phyloP scores from a whole-genome alignment of 2,329 filamentous ascomycete species.

The Penicillium thymicola region DNA sequence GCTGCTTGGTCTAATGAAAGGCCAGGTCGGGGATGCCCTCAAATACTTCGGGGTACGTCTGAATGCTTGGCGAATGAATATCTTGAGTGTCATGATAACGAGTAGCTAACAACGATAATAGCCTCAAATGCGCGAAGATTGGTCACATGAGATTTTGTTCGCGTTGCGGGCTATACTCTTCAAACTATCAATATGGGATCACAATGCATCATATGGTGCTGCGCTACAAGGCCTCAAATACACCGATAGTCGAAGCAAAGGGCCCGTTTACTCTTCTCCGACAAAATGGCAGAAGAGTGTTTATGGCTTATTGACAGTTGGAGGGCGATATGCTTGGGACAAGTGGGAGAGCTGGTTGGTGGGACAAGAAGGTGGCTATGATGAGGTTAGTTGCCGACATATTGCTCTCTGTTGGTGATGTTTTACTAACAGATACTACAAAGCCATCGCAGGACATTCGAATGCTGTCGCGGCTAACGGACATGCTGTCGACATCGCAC shows the following conservation, averaged over 20 bases:
- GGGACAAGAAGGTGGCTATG: slow-evolving; percentile 71
- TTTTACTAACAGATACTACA: slow-evolving; percentile 15
- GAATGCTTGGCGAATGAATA: neutral
- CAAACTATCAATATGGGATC: slow-evolving; percentile 95
- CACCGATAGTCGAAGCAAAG: slow-evolving; percentile 70
- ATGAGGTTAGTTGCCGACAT: slow-evolving; percentile 43
- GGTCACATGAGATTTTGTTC: slow-evolving; percentile 79
- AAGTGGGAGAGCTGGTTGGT: slow-evolving; percentile 88
- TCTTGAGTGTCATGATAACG: neutral
- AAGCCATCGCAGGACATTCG: slow-evolving; percentile 51
- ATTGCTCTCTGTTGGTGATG: neutral
- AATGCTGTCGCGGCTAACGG: slow-evolving; percentile 66
- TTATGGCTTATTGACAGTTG: slow-evolving; percentile 82
- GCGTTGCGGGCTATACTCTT: slow-evolving; percentile 76
- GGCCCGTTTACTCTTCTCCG: slow-evolving; percentile 64
- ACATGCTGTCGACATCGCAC: slow-evolving; percentile 67
- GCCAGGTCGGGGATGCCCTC: slow-evolving; percentile 80
- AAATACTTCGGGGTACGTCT: slow-evolving; percentile 72
- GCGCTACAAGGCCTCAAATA: slow-evolving; percentile 88
- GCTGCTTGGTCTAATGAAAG: slow-evolving; percentile 77
- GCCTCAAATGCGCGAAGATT: slow-evolving; percentile 75
- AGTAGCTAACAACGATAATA: slow-evolving; percentile 18
- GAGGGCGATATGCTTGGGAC: slow-evolving; percentile 84
- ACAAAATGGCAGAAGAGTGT: slow-evolving; percentile 77
- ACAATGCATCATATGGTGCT: slow-evolving; percentile 91